Evolutionary conservation across 1,139 yeast genomes (phyloP).

Genomic region (Saccharomyces pastorianus): DNA sequence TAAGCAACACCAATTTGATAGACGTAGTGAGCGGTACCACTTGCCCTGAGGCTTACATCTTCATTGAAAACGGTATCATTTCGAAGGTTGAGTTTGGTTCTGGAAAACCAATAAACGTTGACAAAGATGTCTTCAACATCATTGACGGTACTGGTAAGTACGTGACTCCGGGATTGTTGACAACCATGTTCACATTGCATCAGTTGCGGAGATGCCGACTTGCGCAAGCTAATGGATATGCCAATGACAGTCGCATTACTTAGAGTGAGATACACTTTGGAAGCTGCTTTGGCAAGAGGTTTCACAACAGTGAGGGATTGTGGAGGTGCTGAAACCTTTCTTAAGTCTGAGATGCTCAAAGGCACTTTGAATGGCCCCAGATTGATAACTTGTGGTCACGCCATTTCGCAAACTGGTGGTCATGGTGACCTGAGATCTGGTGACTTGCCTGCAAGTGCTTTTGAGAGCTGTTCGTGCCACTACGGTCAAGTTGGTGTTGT

Average conservation of each 20-base stretch:
- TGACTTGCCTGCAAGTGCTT: conserved; percentile 6
- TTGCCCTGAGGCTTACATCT: background rate
- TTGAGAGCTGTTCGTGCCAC: conserved; percentile 9
- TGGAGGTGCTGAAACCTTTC: background rate
- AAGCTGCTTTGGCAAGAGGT: conserved; percentile 5
- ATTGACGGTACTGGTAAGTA: conserved; percentile 4
- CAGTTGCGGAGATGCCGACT: conserved; percentile 4
- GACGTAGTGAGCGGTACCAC: background rate
- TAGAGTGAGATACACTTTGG: conserved; percentile 4
- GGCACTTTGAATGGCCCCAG: conserved; percentile 5
- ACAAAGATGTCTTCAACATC: background rate
- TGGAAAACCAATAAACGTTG: background rate
- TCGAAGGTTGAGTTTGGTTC: background rate
- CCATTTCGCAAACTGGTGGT: conserved; percentile 11
- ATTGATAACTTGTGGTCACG: conserved; percentile 9
- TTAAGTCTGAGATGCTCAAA: background rate
- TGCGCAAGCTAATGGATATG: conserved; percentile 1
- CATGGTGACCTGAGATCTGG: conserved; percentile 9
- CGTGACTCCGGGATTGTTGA: conserved; percentile 5
- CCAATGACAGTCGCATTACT: conserved; percentile 4
- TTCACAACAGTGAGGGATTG: conserved; percentile 3
- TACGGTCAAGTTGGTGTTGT: conserved; percentile 6
- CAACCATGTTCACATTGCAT: conserved; percentile 5
- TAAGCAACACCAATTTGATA: background rate
- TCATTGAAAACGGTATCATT: background rate